Evolutionary conservation across 225 moss, liverwort and hornwort genomes (phyloP).

Genomic region (Rhytidiadelphus loreus): DNA sequence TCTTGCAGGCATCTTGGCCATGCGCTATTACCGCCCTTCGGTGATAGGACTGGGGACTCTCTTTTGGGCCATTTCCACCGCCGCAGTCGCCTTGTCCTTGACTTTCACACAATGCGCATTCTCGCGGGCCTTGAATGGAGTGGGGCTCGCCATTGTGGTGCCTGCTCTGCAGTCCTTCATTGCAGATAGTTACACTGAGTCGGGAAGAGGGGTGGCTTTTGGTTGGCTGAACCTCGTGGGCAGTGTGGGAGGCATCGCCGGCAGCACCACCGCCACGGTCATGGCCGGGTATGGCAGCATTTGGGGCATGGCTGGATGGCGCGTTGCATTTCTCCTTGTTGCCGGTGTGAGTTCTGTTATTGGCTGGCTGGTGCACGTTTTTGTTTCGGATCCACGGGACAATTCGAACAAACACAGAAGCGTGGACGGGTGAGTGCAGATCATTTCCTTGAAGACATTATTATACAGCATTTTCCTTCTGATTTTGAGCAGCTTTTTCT

Average conservation of each 20-base stretch:
- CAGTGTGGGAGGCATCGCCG: conserved; percentile 71
- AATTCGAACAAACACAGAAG: conserved; percentile 8
- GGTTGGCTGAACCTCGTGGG: conserved; percentile 94
- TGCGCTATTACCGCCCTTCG: conserved; percentile 85
- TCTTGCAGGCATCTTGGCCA: conserved; percentile 81
- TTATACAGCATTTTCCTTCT: neutral
- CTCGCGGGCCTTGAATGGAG: conserved; percentile 74
- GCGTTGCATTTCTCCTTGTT: conserved; percentile 69
- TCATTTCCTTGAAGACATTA: neutral
- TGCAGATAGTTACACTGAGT: conserved; percentile 82
- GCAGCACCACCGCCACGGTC: conserved; percentile 78
- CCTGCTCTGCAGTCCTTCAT: conserved; percentile 93
- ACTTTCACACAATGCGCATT: conserved; percentile 73
- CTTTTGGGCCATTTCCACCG: conserved; percentile 88
- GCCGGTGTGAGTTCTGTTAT: conserved; percentile 60
- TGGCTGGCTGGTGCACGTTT: conserved; percentile 85
- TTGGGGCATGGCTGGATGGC: conserved; percentile 73
- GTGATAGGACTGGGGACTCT: conserved; percentile 92
- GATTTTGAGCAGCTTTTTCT: neutral
- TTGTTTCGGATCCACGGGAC: conserved; percentile 62
- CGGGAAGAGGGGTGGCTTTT: conserved; percentile 82
- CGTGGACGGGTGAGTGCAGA: conserved; percentile 36
- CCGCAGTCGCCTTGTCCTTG: conserved; percentile 64
- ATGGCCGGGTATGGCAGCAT: conserved; percentile 73
- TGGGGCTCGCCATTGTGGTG: conserved; percentile 91